Evolutionary conservation across 2,329 filamentous ascomycete species (phyloP).

Genomic region (Escovopsis weberi): DNA sequence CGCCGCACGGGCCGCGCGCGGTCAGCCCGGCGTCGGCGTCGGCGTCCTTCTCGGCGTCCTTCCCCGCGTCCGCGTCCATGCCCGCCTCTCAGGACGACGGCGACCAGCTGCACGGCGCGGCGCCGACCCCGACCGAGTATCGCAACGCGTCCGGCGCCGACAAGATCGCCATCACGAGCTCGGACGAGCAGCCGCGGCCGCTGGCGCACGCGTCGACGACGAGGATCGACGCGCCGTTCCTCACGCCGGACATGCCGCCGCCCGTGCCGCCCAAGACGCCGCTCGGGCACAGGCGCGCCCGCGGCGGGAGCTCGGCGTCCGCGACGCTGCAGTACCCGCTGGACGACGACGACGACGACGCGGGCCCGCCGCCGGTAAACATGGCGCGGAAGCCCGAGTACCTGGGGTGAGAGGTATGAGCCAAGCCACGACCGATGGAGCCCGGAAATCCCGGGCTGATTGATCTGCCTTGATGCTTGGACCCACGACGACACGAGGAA

Average conservation of each 20-base stretch:
- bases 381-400: slow-evolving; percentile 75
- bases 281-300: slow-evolving; percentile 24
- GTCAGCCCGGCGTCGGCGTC: slow-evolving; percentile 16
- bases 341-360: slow-evolving; percentile 62
- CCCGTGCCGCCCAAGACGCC: slow-evolving; percentile 69
- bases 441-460: too few species aligned
- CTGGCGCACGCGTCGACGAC: slow-evolving; percentile 13
- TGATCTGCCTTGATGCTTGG: too few species aligned
- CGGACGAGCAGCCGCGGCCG: slow-evolving; percentile 40
- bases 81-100: slow-evolving; percentile 19
- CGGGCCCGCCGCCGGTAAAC: slow-evolving; percentile 70
- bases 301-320: slow-evolving; percentile 18
- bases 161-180: slow-evolving; percentile 49
- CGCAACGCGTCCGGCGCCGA: slow-evolving; percentile 45
- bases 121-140: slow-evolving; percentile 45
- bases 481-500: too few species aligned
- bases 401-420: slow-evolving; percentile 32
- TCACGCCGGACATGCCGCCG: slow-evolving; percentile 68
- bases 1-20: slow-evolving; percentile 15
- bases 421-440: background rate
- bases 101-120: slow-evolving; percentile 40
- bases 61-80: slow-evolving; percentile 12
- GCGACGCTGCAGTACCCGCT: slow-evolving; percentile 60
- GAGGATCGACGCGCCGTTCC: slow-evolving; percentile 48
- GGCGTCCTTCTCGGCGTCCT: too few species aligned